Base-by-base conservation (phyloP, 2,329 filamentous ascomycete species). In the Arthrobotrys entomopaga region DNA sequence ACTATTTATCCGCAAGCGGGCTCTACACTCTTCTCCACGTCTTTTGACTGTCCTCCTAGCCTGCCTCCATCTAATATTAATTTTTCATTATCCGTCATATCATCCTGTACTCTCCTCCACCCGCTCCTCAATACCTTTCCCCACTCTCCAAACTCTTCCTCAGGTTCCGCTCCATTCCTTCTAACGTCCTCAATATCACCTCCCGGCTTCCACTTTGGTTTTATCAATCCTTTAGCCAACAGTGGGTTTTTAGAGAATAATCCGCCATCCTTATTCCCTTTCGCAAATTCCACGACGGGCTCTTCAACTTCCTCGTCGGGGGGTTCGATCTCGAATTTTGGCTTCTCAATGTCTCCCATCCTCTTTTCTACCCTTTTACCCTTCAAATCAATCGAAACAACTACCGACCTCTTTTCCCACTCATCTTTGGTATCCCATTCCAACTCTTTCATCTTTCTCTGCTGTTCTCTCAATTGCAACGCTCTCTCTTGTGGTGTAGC, bases 401-500 rank as follows among this genome's bases (percentile, higher is more conserved):
- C 90, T 73, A 95, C 89, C 78, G 87, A 88, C 70, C 91, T 86
- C 85, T 94, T 96, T 83, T 97, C 93, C 81, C 93, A 97, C 76
- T 96, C 93, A 0, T 93, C 92, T 59, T 87, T 84, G 2, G 90
- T 89, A 77, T 90, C 91, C 89, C 93, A 96, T 79, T 96, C 91
- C 85, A 95, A 89, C 81, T 96, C 92, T 3, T 92, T 84, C 77
- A 96, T 82, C 2, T 93, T 83, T 80, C 91, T 91, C 82, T 96
- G 93, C 82, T 97, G 93, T 69, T 89, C 87, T 82, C 94, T 96
- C 67, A 97, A 83, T 80, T 95, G 92, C 77, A 89, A 84, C 0
- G 93, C 93, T 48, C 93, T 86, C 81, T 96, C 92, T 76, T 91
- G 89, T 0, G 93, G 92, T 15, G 84, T 92, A 57, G 92, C 91